Percentiles rank a stretch among this genome's conserved stretches.
phyloP scores from a whole-genome alignment of 306 rosid species.

The Vigna reflexopilosa region DNA sequence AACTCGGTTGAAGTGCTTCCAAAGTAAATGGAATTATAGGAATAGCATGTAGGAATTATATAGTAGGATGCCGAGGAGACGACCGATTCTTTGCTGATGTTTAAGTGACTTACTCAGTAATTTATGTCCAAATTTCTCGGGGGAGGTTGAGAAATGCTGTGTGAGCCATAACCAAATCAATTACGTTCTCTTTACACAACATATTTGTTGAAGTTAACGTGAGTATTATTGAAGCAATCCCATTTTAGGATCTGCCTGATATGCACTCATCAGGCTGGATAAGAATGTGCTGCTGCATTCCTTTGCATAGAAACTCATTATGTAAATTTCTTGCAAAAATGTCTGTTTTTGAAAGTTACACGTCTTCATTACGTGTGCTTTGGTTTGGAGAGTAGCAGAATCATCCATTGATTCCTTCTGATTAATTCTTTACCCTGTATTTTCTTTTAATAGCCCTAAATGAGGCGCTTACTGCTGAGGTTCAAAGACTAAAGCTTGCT shows the following conservation, averaged over 20 bases:
- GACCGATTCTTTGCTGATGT: constrained; percentile 1
- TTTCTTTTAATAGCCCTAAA: constrained; percentile 71
- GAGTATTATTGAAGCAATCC: neutral
- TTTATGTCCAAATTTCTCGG: constrained; percentile 21
- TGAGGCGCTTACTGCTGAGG: constrained; percentile 92
- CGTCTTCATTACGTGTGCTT: neutral
- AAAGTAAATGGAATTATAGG: neutral
- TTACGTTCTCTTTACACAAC: neutral
- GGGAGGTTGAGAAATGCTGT: constrained; percentile 6
- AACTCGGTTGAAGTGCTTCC: neutral
- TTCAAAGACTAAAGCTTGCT: constrained; percentile 85
- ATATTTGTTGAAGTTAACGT: neutral
- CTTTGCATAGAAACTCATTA: constrained; percentile 2
- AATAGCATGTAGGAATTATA: constrained; percentile 2
- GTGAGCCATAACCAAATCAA: neutral
- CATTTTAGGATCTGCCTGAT: neutral
- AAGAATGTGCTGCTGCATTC: neutral
- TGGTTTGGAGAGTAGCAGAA: constrained; percentile 8
- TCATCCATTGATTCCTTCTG: constrained; percentile 13
- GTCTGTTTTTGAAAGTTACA: neutral
- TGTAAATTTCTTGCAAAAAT: neutral
- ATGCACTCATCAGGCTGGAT: constrained; percentile 22
- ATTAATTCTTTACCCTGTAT: constrained; percentile 37
- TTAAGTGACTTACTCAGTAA: neutral
- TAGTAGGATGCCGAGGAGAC: neutral